Percentiles rank a stretch among this genome's conserved stretches.
Evolutionary conservation across 306 rosid genomes (phyloP).

Genomic region (Lathyrus aphaca): DNA sequence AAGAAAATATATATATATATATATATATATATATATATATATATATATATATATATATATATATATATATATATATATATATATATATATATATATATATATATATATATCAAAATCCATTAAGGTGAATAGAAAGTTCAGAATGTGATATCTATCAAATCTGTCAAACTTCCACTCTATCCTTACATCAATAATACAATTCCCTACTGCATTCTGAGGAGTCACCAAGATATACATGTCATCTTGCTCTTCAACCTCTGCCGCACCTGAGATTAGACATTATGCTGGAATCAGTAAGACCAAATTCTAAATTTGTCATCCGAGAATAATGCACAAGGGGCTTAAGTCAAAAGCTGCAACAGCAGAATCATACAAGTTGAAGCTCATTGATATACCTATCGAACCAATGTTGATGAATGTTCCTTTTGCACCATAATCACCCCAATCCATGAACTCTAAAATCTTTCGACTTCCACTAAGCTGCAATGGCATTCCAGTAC

Average conservation of each 20-base stretch:
- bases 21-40: too few relatives aligned
- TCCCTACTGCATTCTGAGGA: slow-evolving; percentile 98
- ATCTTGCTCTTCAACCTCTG: slow-evolving; percentile 86
- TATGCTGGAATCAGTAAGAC: slow-evolving; percentile 30
- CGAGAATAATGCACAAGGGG: slow-evolving; percentile 13
- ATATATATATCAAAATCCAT: too few relatives aligned
- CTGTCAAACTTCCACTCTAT: slow-evolving; percentile 32
- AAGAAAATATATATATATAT: not conserved
- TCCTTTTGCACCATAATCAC: slow-evolving; percentile 85
- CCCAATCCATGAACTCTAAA: slow-evolving; percentile 98
- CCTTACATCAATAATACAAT: slow-evolving; percentile 91
- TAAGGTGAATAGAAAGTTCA: not conserved
- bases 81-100: too few relatives aligned
- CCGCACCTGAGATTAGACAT: slow-evolving; percentile 62
- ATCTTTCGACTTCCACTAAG: slow-evolving; percentile 89
- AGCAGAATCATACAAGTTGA: slow-evolving; percentile 20
- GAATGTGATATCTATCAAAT: slow-evolving; percentile 32
- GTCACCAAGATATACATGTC: slow-evolving; percentile 91
- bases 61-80: too few relatives aligned
- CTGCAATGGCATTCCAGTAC: slow-evolving; percentile 96
- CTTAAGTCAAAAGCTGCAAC: slow-evolving; percentile 20
- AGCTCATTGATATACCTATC: slow-evolving; percentile 60
- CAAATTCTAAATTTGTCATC: slow-evolving; percentile 27
- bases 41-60: too few relatives aligned
- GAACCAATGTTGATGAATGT: slow-evolving; percentile 89